These are phyloP conservation scores for Aspergillus sp. DNA, from an alignment of 2,329 filamentous ascomycete species.

Conservation along the genomic window DNA sequence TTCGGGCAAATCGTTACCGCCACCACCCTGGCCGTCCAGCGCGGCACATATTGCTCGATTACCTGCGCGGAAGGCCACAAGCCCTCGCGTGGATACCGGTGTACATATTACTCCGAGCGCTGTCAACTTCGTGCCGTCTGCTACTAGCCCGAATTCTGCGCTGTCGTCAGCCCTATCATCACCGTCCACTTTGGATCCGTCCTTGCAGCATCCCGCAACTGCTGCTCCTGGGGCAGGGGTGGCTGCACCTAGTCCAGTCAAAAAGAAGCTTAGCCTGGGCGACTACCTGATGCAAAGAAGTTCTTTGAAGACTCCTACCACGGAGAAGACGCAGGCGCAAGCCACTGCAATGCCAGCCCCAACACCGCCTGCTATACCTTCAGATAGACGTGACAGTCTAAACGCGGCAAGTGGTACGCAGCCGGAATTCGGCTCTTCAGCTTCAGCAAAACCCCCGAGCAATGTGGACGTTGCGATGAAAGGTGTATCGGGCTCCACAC, in stretches of 20 bases:
- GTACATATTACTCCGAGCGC: slow-evolving; percentile 34
- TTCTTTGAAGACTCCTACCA: slow-evolving; percentile 44
- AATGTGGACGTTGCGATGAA: slow-evolving; percentile 38
- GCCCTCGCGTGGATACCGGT: slow-evolving; percentile 29
- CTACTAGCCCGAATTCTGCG: slow-evolving; percentile 35
- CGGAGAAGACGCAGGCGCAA: slow-evolving; percentile 45
- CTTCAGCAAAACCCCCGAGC: slow-evolving; percentile 27
- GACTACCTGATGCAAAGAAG: slow-evolving; percentile 53
- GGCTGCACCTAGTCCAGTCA: slow-evolving; percentile 52
- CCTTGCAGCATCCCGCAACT: slow-evolving; percentile 26
- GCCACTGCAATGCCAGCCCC: slow-evolving; percentile 30
- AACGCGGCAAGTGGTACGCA: slow-evolving; percentile 17
- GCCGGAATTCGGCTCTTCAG: slow-evolving; percentile 20
- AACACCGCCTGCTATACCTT: slow-evolving; percentile 29
- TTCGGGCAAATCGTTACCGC: slow-evolving; percentile 26
- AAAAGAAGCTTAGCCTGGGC: slow-evolving; percentile 56
- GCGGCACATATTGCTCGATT: slow-evolving; percentile 43
- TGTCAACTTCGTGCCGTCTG: slow-evolving; percentile 26
- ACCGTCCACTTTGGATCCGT: slow-evolving; percentile 32
- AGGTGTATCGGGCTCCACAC: slow-evolving; percentile 34
- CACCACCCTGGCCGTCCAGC: slow-evolving; percentile 44
- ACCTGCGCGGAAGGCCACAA: slow-evolving; percentile 26
- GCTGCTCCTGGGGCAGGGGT: slow-evolving; percentile 34
- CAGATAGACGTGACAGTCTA: slow-evolving; percentile 21
- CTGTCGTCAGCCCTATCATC: slow-evolving; percentile 37